A percentile compares a stretch with the other conserved stretches of the same genome.
These are phyloP conservation scores for Houttuynia cordata DNA, from an alignment of 164 flowering plant genomes.

Conservation along the genomic window DNA sequence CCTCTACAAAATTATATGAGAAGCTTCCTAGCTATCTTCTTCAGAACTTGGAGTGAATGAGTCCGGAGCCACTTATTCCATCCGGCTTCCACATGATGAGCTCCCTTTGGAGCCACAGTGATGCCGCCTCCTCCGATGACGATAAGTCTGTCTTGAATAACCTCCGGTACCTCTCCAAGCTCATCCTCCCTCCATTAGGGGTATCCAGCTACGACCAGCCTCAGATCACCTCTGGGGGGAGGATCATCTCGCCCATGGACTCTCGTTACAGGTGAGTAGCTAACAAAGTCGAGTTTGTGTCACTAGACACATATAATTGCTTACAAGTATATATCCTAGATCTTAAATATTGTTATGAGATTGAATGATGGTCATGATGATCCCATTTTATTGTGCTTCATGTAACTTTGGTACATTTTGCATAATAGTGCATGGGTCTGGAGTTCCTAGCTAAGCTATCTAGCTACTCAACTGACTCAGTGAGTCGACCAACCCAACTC, in stretches of 20 bases:
- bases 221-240: conserved; percentile 23
- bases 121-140: not conserved
- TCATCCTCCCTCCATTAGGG: conserved; percentile 81
- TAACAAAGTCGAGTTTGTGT: not conserved
- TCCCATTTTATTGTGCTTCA: too few species aligned
- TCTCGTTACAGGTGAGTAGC: conserved; percentile 63
- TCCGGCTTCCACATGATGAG: not conserved
- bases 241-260: conserved; percentile 59
- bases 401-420: too few species aligned
- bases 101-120: not conserved
- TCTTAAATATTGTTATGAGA: too few species aligned
- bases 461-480: too few species aligned
- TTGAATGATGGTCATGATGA: too few species aligned
- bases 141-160: conserved; percentile 12
- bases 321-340: not conserved
- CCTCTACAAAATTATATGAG: not conserved
- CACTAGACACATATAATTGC: not conserved
- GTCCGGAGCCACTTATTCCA: not conserved
- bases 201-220: conserved; percentile 29
- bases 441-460: too few species aligned
- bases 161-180: conserved; percentile 49
- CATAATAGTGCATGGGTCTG: too few species aligned
- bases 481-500: too few species aligned
- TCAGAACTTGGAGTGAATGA: not conserved
- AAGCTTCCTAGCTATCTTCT: not conserved